These are phyloP conservation scores for Pseudogymnoascus sp. DNA, from an alignment of 2,329 filamentous ascomycete genomes.

Conservation along the genomic window DNA sequence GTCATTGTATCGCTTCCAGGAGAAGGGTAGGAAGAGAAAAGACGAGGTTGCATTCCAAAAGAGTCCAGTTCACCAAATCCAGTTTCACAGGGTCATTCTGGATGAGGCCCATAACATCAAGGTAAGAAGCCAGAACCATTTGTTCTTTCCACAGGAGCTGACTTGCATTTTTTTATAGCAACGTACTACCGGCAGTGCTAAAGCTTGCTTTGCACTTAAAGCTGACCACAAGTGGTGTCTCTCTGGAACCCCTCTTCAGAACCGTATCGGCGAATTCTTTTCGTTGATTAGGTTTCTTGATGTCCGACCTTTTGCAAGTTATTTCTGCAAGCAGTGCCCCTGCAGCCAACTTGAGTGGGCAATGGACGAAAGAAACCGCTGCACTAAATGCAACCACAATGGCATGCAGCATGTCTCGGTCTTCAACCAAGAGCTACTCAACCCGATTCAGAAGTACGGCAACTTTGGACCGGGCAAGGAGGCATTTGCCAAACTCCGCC, in stretches of 20 bases:
- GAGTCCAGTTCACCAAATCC: conserved; percentile 73
- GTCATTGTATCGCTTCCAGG: conserved; percentile 85
- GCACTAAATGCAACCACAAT: conserved; percentile 57
- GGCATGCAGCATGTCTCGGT: conserved; percentile 59
- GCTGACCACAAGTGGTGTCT: conserved; percentile 92
- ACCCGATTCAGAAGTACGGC: conserved; percentile 63
- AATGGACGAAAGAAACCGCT: conserved; percentile 64
- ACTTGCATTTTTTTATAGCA: conserved; percentile 39
- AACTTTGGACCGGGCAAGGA: conserved; percentile 54
- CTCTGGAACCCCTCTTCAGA: conserved; percentile 90
- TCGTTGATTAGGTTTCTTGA: conserved; percentile 89
- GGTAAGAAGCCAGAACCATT: conserved; percentile 31
- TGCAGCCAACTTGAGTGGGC: conserved; percentile 81
- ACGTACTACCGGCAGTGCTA: conserved; percentile 83
- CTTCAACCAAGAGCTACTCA: conserved; percentile 91
- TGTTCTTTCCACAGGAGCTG: conserved; percentile 22
- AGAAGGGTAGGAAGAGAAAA: conserved; percentile 79
- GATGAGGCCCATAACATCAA: conserved; percentile 97
- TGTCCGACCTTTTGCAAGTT: conserved; percentile 80
- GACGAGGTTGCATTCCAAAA: conserved; percentile 69
- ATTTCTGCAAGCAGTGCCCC: conserved; percentile 81
- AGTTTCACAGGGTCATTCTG: conserved; percentile 85
- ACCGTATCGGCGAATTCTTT: conserved; percentile 95
- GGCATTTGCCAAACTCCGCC: conserved; percentile 73
- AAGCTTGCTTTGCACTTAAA: conserved; percentile 86